Percentiles rank a stretch among this genome's conserved stretches.
phyloP scores from a whole-genome alignment of 208 protist genomes.

The Leishmania guyanensis region DNA sequence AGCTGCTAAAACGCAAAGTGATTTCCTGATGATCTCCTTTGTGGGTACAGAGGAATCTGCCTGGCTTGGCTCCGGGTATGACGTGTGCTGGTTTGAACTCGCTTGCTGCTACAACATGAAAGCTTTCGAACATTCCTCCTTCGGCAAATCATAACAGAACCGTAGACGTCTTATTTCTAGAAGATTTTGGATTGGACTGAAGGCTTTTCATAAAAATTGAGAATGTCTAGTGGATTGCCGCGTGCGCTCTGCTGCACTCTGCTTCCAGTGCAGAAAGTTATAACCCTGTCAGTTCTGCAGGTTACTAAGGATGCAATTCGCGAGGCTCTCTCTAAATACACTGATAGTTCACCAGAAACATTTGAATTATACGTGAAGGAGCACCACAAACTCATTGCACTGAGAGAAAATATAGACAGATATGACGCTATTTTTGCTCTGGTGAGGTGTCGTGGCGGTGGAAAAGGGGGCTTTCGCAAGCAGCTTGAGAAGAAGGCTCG shows the following conservation, averaged over 20 bases:
- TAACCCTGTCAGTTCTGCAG: conserved; percentile 10
- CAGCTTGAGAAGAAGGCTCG: conserved; percentile 86
- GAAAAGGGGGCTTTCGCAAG: conserved; percentile 86
- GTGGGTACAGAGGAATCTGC: too few species aligned
- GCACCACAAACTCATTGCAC: background rate
- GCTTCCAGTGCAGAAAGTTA: conserved; percentile 26
- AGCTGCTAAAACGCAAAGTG: too few species aligned
- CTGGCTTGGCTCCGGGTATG: background rate
- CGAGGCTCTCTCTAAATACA: conserved; percentile 19
- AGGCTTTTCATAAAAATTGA: background rate
- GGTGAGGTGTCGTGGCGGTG: conserved; percentile 48
- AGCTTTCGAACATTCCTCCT: background rate
- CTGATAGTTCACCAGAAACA: background rate
- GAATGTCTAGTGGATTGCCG: background rate
- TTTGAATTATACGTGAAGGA: conserved; percentile 11
- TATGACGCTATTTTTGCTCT: conserved; percentile 27
- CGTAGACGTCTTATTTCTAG: background rate
- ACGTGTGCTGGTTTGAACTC: background rate
- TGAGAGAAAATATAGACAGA: background rate
- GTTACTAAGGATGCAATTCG: conserved; percentile 3
- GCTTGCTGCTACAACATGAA: background rate
- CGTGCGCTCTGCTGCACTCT: conserved; percentile 17
- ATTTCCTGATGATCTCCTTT: too few species aligned
- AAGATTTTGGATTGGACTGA: background rate
- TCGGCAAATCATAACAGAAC: background rate